Evolutionary conservation across 768 basidiomycete species (phyloP), one percentile per base, ranked within the genome.

Genomic region (Mycena polygramma): DNA sequence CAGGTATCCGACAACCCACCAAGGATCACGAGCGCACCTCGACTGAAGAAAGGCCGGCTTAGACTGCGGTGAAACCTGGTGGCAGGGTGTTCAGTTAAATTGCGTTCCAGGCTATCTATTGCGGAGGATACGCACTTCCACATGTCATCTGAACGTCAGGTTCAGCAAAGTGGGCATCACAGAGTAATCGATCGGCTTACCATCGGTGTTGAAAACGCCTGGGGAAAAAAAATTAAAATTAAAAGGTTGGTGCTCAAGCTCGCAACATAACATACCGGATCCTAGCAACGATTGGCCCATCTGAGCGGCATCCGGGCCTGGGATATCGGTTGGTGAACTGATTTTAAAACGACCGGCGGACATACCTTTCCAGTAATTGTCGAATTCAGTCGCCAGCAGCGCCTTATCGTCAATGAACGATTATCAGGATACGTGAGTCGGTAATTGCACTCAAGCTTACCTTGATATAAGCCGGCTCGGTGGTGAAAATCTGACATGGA

Each of bases 121-220:
- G 11, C 14, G 46, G 15, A 0, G 15, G 15, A 0, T 24, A 39
- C 62, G 2, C 30, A 70, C 69, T 60, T 70, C 63, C 69, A 70
- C 69, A 70, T 53, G 0, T 64, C 63, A 48, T 64, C 68, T 69
- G 19, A 7, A 49, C 7, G 37, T 10, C 24, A 8, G 19, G 19
- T 45, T 63, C 17, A 62, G 30, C 20, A 36, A 68, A 30, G 6
- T 3, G 6, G 30, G 39, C 8, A 10, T 51, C 43, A 26, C 19
- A 3, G 8, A 30, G 11, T 20, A 48, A n/a, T 15, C 9, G 3
- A 35, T 26, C 39, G 8, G 26, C 26, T 58, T 35, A 69, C 68
- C 69, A 37, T 70, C 69, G n/a, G 63, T 41, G 20, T 64, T 65
- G 52, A 70, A 70, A 20, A 70, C 35, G 8, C 69, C 69, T 70